Evolutionary conservation across 73 alveolate species (phyloP), one percentile per base, ranked within the genome.

Genomic region (Halteria grandinella): DNA sequence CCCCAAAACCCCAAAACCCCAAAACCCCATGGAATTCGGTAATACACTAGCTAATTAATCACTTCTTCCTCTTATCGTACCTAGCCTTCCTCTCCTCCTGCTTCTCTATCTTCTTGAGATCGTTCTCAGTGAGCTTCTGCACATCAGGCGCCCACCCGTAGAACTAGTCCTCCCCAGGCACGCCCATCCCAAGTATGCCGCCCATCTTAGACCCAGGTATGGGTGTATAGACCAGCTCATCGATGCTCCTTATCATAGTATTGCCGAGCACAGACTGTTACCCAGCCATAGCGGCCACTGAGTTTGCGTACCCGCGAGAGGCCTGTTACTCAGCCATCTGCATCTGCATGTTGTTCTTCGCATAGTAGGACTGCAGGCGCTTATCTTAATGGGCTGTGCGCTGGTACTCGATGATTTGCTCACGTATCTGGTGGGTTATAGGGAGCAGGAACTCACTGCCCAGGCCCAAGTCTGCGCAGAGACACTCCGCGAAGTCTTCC

Each of bases 401-500:
- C 86, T 94, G 81, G 57, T 45, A 76, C 77, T 92, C 97, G 10
- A 80, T 58, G 25, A 94, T 82, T 59, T 91, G 85, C 79, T 94
- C 96, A 59, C 97, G 85, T 32, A 94, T 85, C 29, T 85, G 53
- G 75, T 91, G 97, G 1, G 97, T 83, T 39, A 94, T 89, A 14
- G 95, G 95, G 31, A 93, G 90, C 54, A 85, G 64, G 72, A 90
- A 94, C 78, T 91, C 96, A 37, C 93, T 66, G 0, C 98, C 94
- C 48, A 94, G 59, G 28, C 99, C 98, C 71, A 94, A 60, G 78
- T 94, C 99, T 20, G 81, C 89, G 40, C 93, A 88, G 34, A 93
- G 85, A 41, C 79, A 39, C 60, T 86, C 91, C 1, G 99, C 99
- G 53, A 94, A 94, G 51, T 82, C 91, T 70, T 94, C 99, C 17